Evolutionary conservation across 208 protist genomes (phyloP), one percentile per base, ranked within the genome.

Genomic region (Wallacemonas sp.): DNA sequence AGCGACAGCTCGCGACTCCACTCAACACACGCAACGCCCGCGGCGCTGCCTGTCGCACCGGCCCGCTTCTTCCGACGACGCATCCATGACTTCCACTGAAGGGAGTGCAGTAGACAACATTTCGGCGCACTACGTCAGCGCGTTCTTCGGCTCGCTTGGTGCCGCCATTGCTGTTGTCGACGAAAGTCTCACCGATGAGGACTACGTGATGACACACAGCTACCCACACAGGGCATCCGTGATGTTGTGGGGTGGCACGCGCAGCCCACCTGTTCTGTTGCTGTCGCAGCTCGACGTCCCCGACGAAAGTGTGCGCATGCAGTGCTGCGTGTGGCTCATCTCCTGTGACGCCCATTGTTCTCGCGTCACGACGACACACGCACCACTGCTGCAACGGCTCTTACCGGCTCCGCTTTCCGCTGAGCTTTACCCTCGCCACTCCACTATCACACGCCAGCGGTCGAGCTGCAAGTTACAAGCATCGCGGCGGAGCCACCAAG

Each of bases 261-360:
- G 75, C 15, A 79, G 77, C 4, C 82, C 82, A 30, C 58, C 72
- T 13, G 78, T 89, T 26, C 74, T 69, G 37, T 46, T 81, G 9
- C 52, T 75, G 21, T 75, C 79, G 26, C 77, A 80, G 59, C 29
- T 92, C 33, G 55, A 73, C 26, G 30, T 73, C 22, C 73, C 78
- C 39, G 60, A 65, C 9, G 61, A 71, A 9, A 73, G 48, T 12
- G 68, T 92, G 37, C 55, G 55, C 17, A 46, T 29, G 55, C 55
- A 44, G 27, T 48, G 39, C 55, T 44, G 34, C 17, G 26, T 62
- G 15, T 48, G 55, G 39, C 55, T 44, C 3, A 19, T 10, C 44
- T 27, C 39, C 19, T 17, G 9, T 32, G 55, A 5, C 4, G n/a
- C 21, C 4, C 13, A 6, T 6, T 6, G 3, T 21, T 27, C 32